Base-by-base conservation (phyloP, 2,329 filamentous ascomycete genomes). In the Fusarium buharicum region DNA sequence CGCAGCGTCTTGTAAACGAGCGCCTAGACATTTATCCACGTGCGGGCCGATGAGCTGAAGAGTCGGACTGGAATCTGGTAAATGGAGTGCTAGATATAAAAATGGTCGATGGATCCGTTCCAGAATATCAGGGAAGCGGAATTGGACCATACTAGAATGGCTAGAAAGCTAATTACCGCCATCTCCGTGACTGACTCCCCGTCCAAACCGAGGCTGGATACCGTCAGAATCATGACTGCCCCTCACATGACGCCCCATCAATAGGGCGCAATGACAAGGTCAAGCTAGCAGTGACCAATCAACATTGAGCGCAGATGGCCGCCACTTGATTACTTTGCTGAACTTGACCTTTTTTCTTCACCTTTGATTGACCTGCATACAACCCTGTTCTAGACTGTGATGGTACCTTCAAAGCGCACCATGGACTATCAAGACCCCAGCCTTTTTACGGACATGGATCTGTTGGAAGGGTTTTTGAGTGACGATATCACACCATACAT, bases 261-360 rank as follows among this genome's bases (percentile, higher is more conserved):
- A 61, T 65, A 66, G 64, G 64, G 64, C 64, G 64, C 17, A 38
- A 67, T 67, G 64, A 66, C 64, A 66, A 64, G 49, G 51, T 55
- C 53, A 34, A 34, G 39, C 53, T 17, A 49, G 18, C 4, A 30
- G 12, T 17, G 46, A n/a, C 61, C 61, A 64, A 64, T 50, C 50
- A 52, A 8, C 39, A 43, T 1, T 4, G 33, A 33, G n/a, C 37
- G 30, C 31, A n/a, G 10, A 4, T 36, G 34, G 27, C 54, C 53
- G 47, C 50, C 57, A 55, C 58, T 47, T 58, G 41, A 53, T 31
- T 36, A 39, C 50, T 41, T 48, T 48, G 39, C 43, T 38, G 30
- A 28, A 37, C 16, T 47, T 28, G 34, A 44, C 13, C 37, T 43
- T 62, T 39, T 45, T 34, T 49, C 60, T 31, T 36, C 33, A 34